phyloP scores from a whole-genome alignment of 2,329 filamentous ascomycete genomes.

The Ramularia collo-cygni region DNA sequence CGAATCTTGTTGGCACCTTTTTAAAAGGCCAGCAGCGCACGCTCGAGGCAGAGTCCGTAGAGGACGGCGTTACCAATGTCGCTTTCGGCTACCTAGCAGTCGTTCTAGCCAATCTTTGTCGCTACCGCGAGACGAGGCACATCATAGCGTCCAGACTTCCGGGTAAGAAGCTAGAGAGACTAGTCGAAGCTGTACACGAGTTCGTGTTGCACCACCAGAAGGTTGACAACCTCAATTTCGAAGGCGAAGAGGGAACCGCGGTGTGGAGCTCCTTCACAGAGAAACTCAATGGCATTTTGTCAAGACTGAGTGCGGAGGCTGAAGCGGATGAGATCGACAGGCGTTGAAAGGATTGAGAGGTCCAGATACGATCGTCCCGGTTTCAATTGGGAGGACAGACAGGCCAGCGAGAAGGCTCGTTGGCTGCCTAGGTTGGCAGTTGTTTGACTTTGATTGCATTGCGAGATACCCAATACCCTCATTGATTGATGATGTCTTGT shows the following conservation, averaged over 20 bases:
- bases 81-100: slow-evolving; percentile 81
- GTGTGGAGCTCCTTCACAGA: slow-evolving; percentile 46
- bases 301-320: slow-evolving; percentile 21
- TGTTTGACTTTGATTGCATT: too few relatives aligned
- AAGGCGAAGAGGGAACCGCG: slow-evolving; percentile 42
- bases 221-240: slow-evolving; percentile 47
- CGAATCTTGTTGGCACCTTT: slow-evolving; percentile 24
- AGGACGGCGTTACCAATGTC: slow-evolving; percentile 70
- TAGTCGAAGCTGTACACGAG: slow-evolving; percentile 54
- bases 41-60: slow-evolving; percentile 58
- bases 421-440: too few relatives aligned
- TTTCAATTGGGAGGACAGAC: too few relatives aligned
- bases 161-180: slow-evolving; percentile 40
- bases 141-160: slow-evolving; percentile 34
- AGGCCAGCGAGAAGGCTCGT: too few relatives aligned
- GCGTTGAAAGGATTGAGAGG: background rate
- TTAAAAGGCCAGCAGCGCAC: slow-evolving; percentile 22
- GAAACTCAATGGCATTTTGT: slow-evolving; percentile 48
- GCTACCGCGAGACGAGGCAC: slow-evolving; percentile 43
- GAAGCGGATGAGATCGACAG: background rate
- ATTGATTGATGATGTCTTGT: too few relatives aligned
- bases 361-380: too few relatives aligned
- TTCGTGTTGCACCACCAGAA: slow-evolving; percentile 55
- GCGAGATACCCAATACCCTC: too few relatives aligned
- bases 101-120: slow-evolving; percentile 71